These are phyloP conservation scores for Kuraishia borneana DNA, from an alignment of 805 yeast genomes.

Conservation along the genomic window DNA sequence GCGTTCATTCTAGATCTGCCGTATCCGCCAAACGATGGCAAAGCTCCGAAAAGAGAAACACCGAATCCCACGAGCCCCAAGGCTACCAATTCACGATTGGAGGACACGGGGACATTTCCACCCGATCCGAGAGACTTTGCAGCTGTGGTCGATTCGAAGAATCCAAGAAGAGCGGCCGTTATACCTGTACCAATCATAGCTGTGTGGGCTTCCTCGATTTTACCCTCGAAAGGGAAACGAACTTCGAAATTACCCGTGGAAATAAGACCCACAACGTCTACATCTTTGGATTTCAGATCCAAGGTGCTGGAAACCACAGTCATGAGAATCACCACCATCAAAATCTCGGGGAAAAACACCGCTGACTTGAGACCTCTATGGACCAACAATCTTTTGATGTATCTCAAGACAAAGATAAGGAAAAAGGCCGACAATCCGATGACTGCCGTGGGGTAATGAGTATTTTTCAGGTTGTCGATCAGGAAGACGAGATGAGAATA, in stretches of 20 bases:
- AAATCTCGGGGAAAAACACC: slow-evolving; percentile 75
- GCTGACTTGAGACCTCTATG: slow-evolving; percentile 25
- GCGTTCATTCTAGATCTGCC: slow-evolving; percentile 89
- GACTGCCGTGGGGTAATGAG: slow-evolving; percentile 48
- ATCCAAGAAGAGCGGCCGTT: slow-evolving; percentile 75
- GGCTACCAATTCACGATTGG: slow-evolving; percentile 87
- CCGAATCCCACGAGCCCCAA: slow-evolving; percentile 66
- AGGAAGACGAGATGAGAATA: slow-evolving; percentile 57
- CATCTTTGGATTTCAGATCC: slow-evolving; percentile 41
- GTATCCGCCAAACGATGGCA: slow-evolving; percentile 94
- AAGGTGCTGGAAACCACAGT: slow-evolving; percentile 37
- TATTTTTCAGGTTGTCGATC: slow-evolving; percentile 29
- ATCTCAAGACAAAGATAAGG: slow-evolving; percentile 28
- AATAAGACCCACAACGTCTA: slow-evolving; percentile 63
- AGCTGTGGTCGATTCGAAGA: slow-evolving; percentile 89
- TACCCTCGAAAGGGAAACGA: slow-evolving; percentile 44
- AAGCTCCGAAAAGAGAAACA: slow-evolving; percentile 49
- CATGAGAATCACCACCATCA: slow-evolving; percentile 56
- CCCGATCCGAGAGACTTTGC: slow-evolving; percentile 73
- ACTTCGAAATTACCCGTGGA: slow-evolving; percentile 37
- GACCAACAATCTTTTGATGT: slow-evolving; percentile 26
- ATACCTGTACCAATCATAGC: slow-evolving; percentile 58
- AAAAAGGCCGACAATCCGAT: slow-evolving; percentile 46
- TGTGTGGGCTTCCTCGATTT: slow-evolving; percentile 35
- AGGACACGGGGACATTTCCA: slow-evolving; percentile 63